Conservation (phyloP, 257 asterid genomes). For the Mitragyna speciosa region DNA sequence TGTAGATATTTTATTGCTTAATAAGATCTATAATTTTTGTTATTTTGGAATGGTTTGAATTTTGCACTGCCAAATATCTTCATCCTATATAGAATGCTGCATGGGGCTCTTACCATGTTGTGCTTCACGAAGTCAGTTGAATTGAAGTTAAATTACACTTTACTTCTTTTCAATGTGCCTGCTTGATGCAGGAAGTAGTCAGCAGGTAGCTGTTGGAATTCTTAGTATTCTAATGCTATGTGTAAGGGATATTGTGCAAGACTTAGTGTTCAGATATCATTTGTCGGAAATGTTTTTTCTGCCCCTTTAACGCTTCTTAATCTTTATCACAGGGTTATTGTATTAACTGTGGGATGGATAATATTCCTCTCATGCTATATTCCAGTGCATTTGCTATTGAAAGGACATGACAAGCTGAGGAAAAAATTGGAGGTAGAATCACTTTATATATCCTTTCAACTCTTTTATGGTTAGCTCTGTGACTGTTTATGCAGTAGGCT, state of each 20-base stretch:
- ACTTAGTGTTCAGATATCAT: slow-evolving; percentile 8
- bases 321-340: slow-evolving; percentile 69
- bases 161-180: background rate
- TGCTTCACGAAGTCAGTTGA: no score
- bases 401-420: slow-evolving; percentile 83
- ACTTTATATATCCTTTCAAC: background rate
- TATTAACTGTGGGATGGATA: slow-evolving; percentile 90
- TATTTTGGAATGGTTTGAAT: background rate
- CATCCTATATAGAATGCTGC: background rate
- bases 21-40: background rate
- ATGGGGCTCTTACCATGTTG: background rate
- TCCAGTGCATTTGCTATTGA: slow-evolving; percentile 88
- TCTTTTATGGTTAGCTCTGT: background rate
- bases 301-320: slow-evolving; percentile 26
- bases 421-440: slow-evolving; percentile 76
- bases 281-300: slow-evolving; percentile 15
- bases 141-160: background rate
- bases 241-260: background rate
- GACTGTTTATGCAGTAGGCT: background rate
- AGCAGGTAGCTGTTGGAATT: background rate
- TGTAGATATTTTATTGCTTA: background rate
- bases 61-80: background rate
- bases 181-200: background rate
- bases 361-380: slow-evolving; percentile 87
- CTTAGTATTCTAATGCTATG: background rate